Conservation (phyloP, 2,329 filamentous ascomycete genomes). For the Colletotrichum theobromicola region DNA sequence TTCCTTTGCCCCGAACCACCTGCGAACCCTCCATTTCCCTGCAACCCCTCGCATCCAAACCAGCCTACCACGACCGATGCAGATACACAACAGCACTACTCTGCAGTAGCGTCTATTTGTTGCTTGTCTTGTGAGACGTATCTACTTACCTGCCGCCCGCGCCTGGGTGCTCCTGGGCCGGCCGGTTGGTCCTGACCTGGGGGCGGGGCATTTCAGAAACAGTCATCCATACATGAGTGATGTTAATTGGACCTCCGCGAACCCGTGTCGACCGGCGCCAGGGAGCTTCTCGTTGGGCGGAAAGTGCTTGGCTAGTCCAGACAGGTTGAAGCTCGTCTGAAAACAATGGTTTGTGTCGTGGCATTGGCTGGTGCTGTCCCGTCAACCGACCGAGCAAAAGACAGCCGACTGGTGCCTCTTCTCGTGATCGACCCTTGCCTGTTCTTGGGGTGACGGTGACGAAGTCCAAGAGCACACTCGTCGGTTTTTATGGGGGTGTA, state of each 20-base stretch:
- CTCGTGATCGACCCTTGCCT: slow-evolving; percentile 14
- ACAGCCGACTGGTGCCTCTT: neutral
- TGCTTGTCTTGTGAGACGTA: neutral
- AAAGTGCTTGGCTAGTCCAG: neutral
- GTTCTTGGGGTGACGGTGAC: slow-evolving; percentile 19
- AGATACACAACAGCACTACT: neutral
- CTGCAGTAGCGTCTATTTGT: neutral
- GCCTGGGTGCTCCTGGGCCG: slow-evolving; percentile 15
- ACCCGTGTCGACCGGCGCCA: neutral
- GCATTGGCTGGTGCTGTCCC: neutral
- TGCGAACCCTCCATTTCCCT: slow-evolving; percentile 16
- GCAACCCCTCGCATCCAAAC: slow-evolving; percentile 9
- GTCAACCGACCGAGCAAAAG: neutral
- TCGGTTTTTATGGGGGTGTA: neutral
- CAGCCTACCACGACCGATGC: neutral
- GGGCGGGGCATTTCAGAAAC: neutral
- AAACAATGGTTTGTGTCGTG: neutral
- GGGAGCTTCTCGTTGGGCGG: neutral
- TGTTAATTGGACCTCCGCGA: neutral
- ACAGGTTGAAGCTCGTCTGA: neutral
- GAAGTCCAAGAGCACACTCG: slow-evolving; percentile 13
- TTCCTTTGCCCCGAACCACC: slow-evolving; percentile 23
- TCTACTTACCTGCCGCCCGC: neutral
- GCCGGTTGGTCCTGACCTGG: slow-evolving; percentile 10
- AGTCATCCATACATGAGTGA: neutral